Conservation (phyloP, 1,139 yeast species). For the Geotrichum macrosporum region DNA sequence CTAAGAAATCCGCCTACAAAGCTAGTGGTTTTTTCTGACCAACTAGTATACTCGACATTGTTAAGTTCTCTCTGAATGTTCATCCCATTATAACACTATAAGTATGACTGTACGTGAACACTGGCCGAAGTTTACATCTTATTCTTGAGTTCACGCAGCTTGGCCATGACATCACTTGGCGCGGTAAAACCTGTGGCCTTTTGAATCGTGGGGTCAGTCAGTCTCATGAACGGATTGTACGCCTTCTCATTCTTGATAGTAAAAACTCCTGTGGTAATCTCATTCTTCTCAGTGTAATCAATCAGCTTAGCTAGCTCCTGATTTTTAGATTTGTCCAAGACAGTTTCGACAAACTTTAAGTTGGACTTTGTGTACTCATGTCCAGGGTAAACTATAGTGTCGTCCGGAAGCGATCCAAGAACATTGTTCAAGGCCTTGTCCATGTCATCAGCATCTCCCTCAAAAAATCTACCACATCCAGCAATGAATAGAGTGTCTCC, state of each 20-base stretch:
- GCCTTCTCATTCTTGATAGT: constrained; percentile 78
- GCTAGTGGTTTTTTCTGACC: no score
- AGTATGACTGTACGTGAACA: no score
- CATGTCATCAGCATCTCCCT: constrained; percentile 84
- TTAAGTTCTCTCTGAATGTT: no score
- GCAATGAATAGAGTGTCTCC: constrained; percentile 93
- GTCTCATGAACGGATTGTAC: constrained; percentile 87
- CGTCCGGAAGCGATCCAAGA: constrained; percentile 58
- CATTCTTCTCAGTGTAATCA: constrained; percentile 50
- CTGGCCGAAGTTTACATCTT: no score
- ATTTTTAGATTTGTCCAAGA: constrained; percentile 45
- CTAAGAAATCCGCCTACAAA: no score
- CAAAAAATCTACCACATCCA: constrained; percentile 96
- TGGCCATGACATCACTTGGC: constrained; percentile 56
- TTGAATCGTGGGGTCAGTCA: constrained; percentile 54
- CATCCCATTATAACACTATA: no score
- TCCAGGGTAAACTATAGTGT: constrained; percentile 77
- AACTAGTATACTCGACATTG: no score
- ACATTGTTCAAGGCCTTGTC: constrained; percentile 56
- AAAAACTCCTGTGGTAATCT: constrained; percentile 75
- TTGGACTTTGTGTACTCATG: constrained; percentile 91
- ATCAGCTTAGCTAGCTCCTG: constrained; percentile 53
- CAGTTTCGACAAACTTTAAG: constrained; percentile 65
- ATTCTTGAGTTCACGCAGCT: constrained; percentile 68
- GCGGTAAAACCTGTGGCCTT: constrained; percentile 44